Base-by-base conservation (phyloP, 768 basidiomycete genomes). In the Gautieria morchelliformis region DNA sequence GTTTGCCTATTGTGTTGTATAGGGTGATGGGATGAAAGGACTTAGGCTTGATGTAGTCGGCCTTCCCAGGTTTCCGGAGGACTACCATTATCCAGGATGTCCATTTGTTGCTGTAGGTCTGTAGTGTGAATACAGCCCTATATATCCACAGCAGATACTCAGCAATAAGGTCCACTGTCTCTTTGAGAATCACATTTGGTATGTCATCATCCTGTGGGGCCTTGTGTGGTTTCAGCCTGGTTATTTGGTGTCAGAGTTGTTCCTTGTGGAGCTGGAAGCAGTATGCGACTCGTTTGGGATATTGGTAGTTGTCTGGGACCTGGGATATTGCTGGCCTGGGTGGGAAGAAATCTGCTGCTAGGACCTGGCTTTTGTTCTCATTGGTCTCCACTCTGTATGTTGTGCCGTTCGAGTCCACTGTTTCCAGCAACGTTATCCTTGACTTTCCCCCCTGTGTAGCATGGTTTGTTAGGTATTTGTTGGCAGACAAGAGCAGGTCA, bases 1-100 rank as follows among this genome's bases (percentile, higher is more conserved):
- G 20, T 41, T 75, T 75, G 0, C 59, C 66, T 0, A 67, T 53
- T 0, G 68, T 69, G 42, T 70, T 59, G 1, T 73, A 63, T 0
- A 77, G 70, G 0, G 67, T 68, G 1, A 78, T 74, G 0, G 74
- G 76, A 0, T 69, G 54, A 37, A 72, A 73, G 0, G 73, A 67
- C 33, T 70, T 72, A 0, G 74, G 56, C 0, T 63, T 35, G 0
- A 63, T 53, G 62, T 79, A 78, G 59, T 67, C 51, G 0, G 64
- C 53, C 41, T 68, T 67, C 0, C 70, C 69, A 0, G 72, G 74
- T 52, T 79, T 78, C 0, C 63, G 49, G 0, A 76, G 61, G 0
- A 73, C 65, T 0, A 71, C 56, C 0, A 69, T 74, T 0, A 55
- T 65, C 32, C 63, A 71, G 0, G 58, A 12, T n/a, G 61, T 59